These are phyloP conservation scores for Populus tremula DNA, from an alignment of 345 rosid species.

Conservation along the genomic window DNA sequence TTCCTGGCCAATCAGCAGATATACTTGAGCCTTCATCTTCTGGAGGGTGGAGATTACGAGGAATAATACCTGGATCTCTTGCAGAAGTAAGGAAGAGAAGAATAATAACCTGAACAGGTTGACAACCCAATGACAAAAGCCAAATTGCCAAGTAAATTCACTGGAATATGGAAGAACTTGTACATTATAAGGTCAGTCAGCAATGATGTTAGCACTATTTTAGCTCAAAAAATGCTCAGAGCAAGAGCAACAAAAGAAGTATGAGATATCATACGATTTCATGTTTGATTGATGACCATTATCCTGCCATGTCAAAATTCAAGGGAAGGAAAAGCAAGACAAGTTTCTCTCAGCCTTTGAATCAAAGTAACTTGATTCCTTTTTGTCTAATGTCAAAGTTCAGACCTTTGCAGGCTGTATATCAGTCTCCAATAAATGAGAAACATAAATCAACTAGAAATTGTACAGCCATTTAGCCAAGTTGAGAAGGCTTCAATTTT, in stretches of 20 bases:
- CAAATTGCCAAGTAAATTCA: neutral
- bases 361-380: neutral
- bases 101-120: constrained; percentile 51
- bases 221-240: neutral
- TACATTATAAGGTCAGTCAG: neutral
- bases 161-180: neutral
- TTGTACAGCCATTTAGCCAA: neutral
- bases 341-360: neutral
- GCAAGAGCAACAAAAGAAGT: neutral
- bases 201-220: neutral
- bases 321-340: neutral
- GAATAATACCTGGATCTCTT: constrained; percentile 94
- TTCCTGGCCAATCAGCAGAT: constrained; percentile 47
- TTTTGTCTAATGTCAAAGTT: neutral
- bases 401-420: neutral
- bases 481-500: neutral
- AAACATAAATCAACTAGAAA: neutral
- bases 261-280: neutral
- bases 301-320: neutral
- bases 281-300: neutral
- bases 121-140: constrained; percentile 6
- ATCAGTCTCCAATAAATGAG: neutral
- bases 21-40: constrained; percentile 63
- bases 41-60: constrained; percentile 78
- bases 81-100: constrained; percentile 84